These are phyloP conservation scores for Prunella vulgaris DNA, from an alignment of 257 asterid genomes.

Conservation along the genomic window DNA sequence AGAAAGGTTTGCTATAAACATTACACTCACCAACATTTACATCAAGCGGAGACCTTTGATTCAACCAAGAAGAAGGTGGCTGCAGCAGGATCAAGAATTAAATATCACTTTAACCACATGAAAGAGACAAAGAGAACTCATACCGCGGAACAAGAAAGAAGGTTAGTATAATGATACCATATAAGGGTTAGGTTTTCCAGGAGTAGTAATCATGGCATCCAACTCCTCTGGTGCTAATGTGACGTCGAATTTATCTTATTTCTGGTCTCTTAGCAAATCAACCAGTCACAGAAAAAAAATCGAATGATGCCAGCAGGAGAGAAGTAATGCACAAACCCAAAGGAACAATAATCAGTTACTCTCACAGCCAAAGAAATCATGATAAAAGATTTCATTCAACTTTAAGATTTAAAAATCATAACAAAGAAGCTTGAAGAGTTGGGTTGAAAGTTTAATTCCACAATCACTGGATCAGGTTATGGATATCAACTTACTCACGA, in stretches of 20 bases:
- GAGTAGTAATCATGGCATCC: slow-evolving; percentile 77
- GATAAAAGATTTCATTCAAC: neutral
- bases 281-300: slow-evolving; percentile 40
- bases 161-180: too few relatives aligned
- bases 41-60: slow-evolving; percentile 84
- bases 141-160: too few relatives aligned
- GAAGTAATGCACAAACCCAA: neutral
- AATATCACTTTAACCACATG: too few relatives aligned
- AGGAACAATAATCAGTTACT: neutral
- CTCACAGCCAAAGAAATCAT: neutral
- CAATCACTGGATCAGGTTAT: too few relatives aligned
- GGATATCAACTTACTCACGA: too few relatives aligned
- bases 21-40: slow-evolving; percentile 81
- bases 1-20: neutral
- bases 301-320: neutral
- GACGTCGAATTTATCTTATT: slow-evolving; percentile 80
- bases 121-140: too few relatives aligned
- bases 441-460: too few relatives aligned
- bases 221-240: slow-evolving; percentile 91
- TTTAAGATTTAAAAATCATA: too few relatives aligned
- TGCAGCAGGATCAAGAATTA: too few relatives aligned
- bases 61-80: slow-evolving; percentile 87
- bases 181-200: too few relatives aligned
- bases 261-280: slow-evolving; percentile 87
- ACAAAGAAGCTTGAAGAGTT: too few relatives aligned